phyloP scores from a whole-genome alignment of 2,329 filamentous ascomycete genomes.

The Aureobasidium sp. region DNA sequence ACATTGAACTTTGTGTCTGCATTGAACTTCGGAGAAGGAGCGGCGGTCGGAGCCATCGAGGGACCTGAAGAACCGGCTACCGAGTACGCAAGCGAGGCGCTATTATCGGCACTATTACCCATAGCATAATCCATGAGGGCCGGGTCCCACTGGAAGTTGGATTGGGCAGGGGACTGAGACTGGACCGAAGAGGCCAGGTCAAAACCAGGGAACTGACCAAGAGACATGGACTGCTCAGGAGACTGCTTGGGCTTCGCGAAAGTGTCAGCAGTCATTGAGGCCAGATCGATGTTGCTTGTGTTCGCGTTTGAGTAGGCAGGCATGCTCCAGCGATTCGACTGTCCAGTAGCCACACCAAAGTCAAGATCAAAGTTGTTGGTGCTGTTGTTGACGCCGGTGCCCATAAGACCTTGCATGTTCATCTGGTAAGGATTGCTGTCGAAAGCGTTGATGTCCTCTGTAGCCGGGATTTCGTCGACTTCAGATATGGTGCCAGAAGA shows the following conservation, averaged over 20 bases:
- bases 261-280: neutral
- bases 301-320: slow-evolving; percentile 16
- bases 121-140: slow-evolving; percentile 13
- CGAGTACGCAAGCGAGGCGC: slow-evolving; percentile 1
- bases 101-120: slow-evolving; percentile 4
- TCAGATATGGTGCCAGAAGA: slow-evolving; percentile 34
- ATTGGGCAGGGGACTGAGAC: neutral
- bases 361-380: slow-evolving; percentile 19
- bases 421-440: slow-evolving; percentile 29
- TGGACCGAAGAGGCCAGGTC: slow-evolving; percentile 7
- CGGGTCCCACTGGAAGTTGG: slow-evolving; percentile 15
- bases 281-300: slow-evolving; percentile 8
- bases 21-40: slow-evolving; percentile 20
- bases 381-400: slow-evolving; percentile 26
- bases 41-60: slow-evolving; percentile 14
- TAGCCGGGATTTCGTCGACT: slow-evolving; percentile 30
- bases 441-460: slow-evolving; percentile 28
- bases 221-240: slow-evolving; percentile 17
- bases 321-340: slow-evolving; percentile 19
- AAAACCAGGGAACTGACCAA: slow-evolving; percentile 14
- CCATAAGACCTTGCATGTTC: slow-evolving; percentile 27
- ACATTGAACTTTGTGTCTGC: slow-evolving; percentile 20
- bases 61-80: neutral
- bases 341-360: neutral
- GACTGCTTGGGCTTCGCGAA: slow-evolving; percentile 11